These are phyloP conservation scores for Cercospora citrullina DNA, from an alignment of 2,329 filamentous ascomycete genomes.

Conservation along the genomic window DNA sequence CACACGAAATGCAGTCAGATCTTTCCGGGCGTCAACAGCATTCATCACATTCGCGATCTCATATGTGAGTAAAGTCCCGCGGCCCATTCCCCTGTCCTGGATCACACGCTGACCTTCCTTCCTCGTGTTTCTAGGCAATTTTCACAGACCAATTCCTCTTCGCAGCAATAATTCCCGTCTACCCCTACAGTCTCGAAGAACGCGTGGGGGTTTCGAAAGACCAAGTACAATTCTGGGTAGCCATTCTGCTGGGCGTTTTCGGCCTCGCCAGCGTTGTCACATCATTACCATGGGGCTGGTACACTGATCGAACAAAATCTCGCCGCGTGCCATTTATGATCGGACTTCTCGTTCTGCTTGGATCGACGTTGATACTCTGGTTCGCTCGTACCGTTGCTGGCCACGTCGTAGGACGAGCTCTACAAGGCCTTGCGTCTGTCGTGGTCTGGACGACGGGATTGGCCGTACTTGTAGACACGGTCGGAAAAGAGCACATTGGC, in stretches of 20 bases:
- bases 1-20: conserved; percentile 1
- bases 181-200: conserved; percentile 22
- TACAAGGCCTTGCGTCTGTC: conserved; percentile 67
- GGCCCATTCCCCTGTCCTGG: neutral
- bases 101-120: neutral
- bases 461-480: conserved; percentile 69
- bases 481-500: conserved; percentile 60
- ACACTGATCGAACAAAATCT: conserved; percentile 61
- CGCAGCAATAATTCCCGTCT: conserved; percentile 28
- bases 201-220: conserved; percentile 17
- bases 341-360: conserved; percentile 61
- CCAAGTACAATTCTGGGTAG: conserved; percentile 64
- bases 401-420: conserved; percentile 61
- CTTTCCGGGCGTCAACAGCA: conserved; percentile 25
- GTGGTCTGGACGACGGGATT: conserved; percentile 72
- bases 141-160: conserved; percentile 33
- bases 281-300: conserved; percentile 49
- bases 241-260: conserved; percentile 68
- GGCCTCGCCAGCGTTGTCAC: conserved; percentile 62
- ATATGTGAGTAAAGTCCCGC: conserved; percentile 10
- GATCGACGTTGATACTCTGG: conserved; percentile 64
- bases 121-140: conserved; percentile 12
- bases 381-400: conserved; percentile 61
- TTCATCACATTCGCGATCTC: conserved; percentile 30
- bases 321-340: conserved; percentile 62